phyloP scores from a whole-genome alignment of 2,329 filamentous ascomycete species.

The Zymoseptoria brevis region DNA sequence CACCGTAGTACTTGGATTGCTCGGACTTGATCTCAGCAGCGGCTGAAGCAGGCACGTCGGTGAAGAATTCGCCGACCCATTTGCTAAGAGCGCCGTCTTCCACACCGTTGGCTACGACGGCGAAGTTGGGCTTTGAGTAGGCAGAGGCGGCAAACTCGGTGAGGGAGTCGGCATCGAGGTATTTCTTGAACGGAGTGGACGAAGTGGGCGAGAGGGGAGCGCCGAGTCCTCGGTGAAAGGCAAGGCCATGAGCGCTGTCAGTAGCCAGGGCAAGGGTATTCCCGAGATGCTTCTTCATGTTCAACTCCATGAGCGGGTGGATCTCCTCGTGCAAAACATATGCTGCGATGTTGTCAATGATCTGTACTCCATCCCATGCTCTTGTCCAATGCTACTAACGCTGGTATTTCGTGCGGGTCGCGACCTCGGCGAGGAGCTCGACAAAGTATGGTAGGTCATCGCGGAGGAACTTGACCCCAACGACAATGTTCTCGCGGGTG shows the following conservation, averaged over 20 bases:
- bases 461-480: conserved; percentile 91
- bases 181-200: conserved; percentile 65
- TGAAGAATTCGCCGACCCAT: conserved; percentile 93
- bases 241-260: conserved; percentile 76
- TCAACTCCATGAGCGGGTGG: conserved; percentile 63
- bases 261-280: conserved; percentile 63
- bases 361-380: conserved; percentile 3
- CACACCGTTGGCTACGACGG: conserved; percentile 82
- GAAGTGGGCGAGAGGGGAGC: conserved; percentile 65
- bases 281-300: conserved; percentile 64
- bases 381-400: conserved; percentile 35
- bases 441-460: conserved; percentile 96
- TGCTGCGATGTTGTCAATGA: conserved; percentile 44
- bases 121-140: conserved; percentile 85
- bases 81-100: conserved; percentile 67
- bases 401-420: conserved; percentile 79
- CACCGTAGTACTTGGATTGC: conserved; percentile 82
- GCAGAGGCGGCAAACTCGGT: conserved; percentile 67
- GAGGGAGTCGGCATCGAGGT: conserved; percentile 68
- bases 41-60: conserved; percentile 50
- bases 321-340: conserved; percentile 90
- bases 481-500: conserved; percentile 83
- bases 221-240: conserved; percentile 91
- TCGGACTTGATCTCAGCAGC: conserved; percentile 50
- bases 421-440: conserved; percentile 87